These are phyloP conservation scores for Suillus clintonianus DNA, from an alignment of 768 basidiomycete genomes.

Conservation along the genomic window DNA sequence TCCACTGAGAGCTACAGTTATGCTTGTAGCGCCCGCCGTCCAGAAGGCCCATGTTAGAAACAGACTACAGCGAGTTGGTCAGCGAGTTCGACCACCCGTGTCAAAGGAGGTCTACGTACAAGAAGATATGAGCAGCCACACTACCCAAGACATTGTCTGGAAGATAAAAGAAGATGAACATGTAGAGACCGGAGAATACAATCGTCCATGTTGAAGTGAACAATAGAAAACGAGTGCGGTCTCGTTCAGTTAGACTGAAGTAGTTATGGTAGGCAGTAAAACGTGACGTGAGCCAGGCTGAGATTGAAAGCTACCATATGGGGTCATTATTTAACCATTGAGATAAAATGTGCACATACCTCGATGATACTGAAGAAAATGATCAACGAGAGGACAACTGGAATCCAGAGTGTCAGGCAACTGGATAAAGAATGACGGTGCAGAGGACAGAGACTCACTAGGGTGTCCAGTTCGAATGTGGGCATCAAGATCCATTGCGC, in stretches of 20 bases:
- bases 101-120: slow-evolving; percentile 44
- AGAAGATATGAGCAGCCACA: slow-evolving; percentile 64
- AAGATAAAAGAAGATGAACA: slow-evolving; percentile 56
- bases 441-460: slow-evolving; percentile 37
- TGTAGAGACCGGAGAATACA: slow-evolving; percentile 50
- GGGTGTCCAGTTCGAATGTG: slow-evolving; percentile 56
- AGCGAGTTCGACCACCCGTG: not conserved
- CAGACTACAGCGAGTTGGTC: slow-evolving; percentile 42
- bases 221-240: slow-evolving; percentile 66
- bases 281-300: slow-evolving; percentile 68
- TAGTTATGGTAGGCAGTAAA: slow-evolving; percentile 61
- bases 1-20: slow-evolving; percentile 69
- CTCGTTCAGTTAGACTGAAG: slow-evolving; percentile 48
- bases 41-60: slow-evolving; percentile 78
- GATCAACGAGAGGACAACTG: slow-evolving; percentile 50
- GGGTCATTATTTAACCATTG: not conserved
- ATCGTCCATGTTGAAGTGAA: slow-evolving; percentile 76
- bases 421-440: not conserved
- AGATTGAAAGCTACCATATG: slow-evolving; percentile 55
- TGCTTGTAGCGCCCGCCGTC: slow-evolving; percentile 70
- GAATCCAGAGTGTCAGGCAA: slow-evolving; percentile 31
- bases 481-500: slow-evolving; percentile 37
- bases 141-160: slow-evolving; percentile 55
- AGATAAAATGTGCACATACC: slow-evolving; percentile 35
- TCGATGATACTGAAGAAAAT: slow-evolving; percentile 65